A percentile compares a stretch with the other conserved stretches of the same genome.
phyloP scores from a whole-genome alignment of 202 grass and related monocot species.

The Setaria viridis region DNA sequence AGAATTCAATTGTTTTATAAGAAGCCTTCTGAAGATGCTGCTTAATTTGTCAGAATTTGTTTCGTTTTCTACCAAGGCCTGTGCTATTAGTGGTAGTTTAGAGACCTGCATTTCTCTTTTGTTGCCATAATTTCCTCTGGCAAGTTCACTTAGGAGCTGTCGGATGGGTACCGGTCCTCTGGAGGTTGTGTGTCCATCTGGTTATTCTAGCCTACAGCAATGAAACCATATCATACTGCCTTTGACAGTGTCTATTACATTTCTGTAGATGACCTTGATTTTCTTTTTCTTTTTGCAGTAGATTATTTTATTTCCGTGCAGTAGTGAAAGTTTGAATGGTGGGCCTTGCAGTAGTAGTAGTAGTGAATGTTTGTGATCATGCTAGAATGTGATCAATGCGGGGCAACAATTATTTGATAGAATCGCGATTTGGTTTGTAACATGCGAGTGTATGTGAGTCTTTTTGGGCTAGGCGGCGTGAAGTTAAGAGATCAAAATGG shows the following conservation, averaged over 20 bases:
- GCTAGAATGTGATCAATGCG: too few relatives aligned
- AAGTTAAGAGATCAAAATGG: not conserved
- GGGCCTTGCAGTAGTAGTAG: too few relatives aligned
- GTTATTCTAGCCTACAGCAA: not conserved
- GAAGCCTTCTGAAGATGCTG: not conserved
- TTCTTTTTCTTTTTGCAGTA: not conserved
- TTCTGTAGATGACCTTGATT: not conserved
- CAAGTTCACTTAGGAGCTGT: not conserved
- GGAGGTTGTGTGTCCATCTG: not conserved
- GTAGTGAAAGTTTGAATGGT: not conserved
- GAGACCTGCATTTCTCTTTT: not conserved
- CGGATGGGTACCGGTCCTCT: not conserved
- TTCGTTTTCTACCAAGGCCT: not conserved
- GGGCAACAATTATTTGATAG: not conserved
- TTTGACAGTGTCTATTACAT: not conserved
- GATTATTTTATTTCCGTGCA: not conserved
- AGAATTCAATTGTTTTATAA: not conserved
- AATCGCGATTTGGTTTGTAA: constrained; percentile 1
- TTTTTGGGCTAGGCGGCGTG: not conserved
- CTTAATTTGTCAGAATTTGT: not conserved
- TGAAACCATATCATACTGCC: not conserved
- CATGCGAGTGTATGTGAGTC: not conserved
- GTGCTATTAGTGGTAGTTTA: not conserved
- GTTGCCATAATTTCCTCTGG: not conserved
- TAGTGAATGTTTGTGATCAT: too few relatives aligned